phyloP scores from a whole-genome alignment of 2,329 filamentous ascomycete species.

The Aspergillus sp. region DNA sequence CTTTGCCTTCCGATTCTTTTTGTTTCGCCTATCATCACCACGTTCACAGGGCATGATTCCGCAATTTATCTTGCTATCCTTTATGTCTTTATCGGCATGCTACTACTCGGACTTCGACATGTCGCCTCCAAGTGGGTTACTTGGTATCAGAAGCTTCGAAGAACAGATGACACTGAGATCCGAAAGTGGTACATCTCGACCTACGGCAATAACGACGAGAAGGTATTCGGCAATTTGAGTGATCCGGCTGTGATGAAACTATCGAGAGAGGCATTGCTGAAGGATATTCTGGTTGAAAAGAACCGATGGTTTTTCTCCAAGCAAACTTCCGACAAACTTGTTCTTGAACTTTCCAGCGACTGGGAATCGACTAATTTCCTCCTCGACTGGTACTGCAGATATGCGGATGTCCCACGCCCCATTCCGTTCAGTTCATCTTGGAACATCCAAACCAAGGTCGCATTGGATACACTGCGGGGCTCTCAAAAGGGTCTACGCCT shows the following conservation, averaged over 20 bases:
- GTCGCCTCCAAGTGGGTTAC: slow-evolving; percentile 56
- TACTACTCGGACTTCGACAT: slow-evolving; percentile 50
- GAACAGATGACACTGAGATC: slow-evolving; percentile 34
- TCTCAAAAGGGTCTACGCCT: slow-evolving; percentile 52
- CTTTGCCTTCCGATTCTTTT: slow-evolving; percentile 52
- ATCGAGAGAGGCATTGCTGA: slow-evolving; percentile 42
- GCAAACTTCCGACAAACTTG: slow-evolving; percentile 41
- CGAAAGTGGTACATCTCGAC: slow-evolving; percentile 35
- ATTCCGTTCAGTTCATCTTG: slow-evolving; percentile 54
- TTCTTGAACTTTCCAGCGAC: slow-evolving; percentile 47
- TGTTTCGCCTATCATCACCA: slow-evolving; percentile 53
- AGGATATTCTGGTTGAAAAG: slow-evolving; percentile 43
- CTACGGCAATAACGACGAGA: slow-evolving; percentile 28
- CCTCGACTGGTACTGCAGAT: slow-evolving; percentile 50
- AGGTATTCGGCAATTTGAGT: slow-evolving; percentile 41
- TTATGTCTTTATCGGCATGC: slow-evolving; percentile 48
- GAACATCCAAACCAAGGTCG: slow-evolving; percentile 55
- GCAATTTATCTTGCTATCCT: slow-evolving; percentile 53
- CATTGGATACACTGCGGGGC: slow-evolving; percentile 48
- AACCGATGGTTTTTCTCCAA: slow-evolving; percentile 40
- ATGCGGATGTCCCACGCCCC: slow-evolving; percentile 44
- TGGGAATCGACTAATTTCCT: slow-evolving; percentile 52
- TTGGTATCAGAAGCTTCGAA: slow-evolving; percentile 44
- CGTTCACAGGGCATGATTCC: slow-evolving; percentile 50
- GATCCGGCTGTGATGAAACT: slow-evolving; percentile 47